Percentiles rank a stretch among this genome's conserved stretches.
phyloP scores from a whole-genome alignment of 176 grass and related monocot genomes.

The Carex myosuroides region DNA sequence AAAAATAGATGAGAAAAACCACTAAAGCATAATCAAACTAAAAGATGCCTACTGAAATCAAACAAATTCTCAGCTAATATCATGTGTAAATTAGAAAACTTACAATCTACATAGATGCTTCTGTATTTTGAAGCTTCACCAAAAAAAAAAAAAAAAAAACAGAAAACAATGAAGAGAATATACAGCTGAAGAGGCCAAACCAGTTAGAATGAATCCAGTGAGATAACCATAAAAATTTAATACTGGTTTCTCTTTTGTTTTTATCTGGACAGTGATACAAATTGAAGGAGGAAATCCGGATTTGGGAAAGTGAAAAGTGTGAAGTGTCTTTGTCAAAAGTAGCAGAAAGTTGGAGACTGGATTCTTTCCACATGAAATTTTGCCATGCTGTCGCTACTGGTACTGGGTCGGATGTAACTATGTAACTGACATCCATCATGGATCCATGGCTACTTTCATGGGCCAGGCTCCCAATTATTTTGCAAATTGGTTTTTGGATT shows the following conservation, averaged over 20 bases:
- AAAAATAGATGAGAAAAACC: background rate
- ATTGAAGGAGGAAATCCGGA: background rate
- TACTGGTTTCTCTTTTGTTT: background rate
- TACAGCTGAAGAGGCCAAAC: background rate
- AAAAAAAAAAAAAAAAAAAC: background rate
- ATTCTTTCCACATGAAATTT: background rate
- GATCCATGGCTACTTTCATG: background rate
- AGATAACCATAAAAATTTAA: background rate
- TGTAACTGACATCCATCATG: background rate
- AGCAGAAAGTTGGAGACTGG: background rate
- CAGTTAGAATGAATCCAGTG: background rate
- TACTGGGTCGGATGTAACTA: background rate
- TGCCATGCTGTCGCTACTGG: background rate
- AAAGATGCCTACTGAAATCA: background rate
- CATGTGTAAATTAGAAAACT: background rate
- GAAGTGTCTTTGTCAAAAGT: background rate
- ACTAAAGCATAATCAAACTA: background rate
- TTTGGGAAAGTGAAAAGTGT: conserved; percentile 9
- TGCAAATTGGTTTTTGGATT: background rate
- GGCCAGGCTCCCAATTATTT: background rate
- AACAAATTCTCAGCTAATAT: background rate
- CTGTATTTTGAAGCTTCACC: background rate
- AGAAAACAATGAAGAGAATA: background rate
- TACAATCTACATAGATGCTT: background rate
- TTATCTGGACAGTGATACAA: background rate